Evolutionary conservation across 139 green algal genomes (phyloP), one percentile per base, ranked within the genome.

Genomic region (Chlorella sp.): DNA sequence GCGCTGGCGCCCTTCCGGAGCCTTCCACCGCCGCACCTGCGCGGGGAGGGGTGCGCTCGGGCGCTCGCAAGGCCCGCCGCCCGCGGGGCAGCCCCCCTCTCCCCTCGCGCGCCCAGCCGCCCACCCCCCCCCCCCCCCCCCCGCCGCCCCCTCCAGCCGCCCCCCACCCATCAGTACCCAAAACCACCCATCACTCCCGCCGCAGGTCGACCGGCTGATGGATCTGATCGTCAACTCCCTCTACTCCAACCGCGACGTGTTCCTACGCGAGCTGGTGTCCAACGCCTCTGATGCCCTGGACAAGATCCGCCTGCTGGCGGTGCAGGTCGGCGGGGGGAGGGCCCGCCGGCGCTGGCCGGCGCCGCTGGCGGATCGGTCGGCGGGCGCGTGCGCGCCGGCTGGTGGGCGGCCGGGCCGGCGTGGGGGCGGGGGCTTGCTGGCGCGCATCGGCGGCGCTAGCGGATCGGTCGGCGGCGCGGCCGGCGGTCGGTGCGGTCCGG

Each of bases 221-320:
- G 95, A 98, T 86, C 94, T 99, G 84, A 99, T 99, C 61, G 93
- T 99, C n/a, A 98, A 99, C 91, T 93, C 82, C 60, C 87, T 99
- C 62, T 99, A 99, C 93, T 93, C 83, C 79, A 97, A 97, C 89
- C 74, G 90, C 5, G 93, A 97, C 71, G 90, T 97, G 0, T 98
- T 97, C 81, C 81, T 97, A 40, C 84, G 94, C 11, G 94, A 98
- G 87, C 86, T 98, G 36, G 86, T 98, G 58, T 94, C 82, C 85
- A 99, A 99, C 79, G 91, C 92, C 29, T 92, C 77, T 23, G 96
- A 99, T 78, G 96, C 96, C 0, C 87, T 99, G 66, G 96, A 99
- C 87, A 99, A 99, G 86, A 80, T 80, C 60, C 62, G 79, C 5
- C 65, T 80, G 38, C 8, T 81, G 61, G 77, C 77, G 35, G 36